Conservation (phyloP, 78 protist species). For the Pigoraptor vietnamica region DNA sequence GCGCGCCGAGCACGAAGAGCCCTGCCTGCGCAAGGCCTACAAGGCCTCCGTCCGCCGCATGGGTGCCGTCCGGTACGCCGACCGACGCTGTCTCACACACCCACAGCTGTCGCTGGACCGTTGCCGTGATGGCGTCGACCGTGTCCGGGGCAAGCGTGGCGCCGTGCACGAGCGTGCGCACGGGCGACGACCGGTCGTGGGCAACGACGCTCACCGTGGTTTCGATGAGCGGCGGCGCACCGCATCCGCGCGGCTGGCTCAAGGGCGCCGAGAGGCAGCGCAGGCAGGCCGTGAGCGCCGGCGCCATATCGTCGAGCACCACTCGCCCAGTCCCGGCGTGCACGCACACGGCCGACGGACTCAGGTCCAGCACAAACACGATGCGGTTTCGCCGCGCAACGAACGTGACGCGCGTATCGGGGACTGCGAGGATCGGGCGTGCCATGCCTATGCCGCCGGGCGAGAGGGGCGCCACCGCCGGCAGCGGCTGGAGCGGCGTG, state of each 20-base stretch:
- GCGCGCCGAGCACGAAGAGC: neutral
- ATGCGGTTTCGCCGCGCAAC: neutral
- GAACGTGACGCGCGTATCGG: neutral
- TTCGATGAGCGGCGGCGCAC: neutral
- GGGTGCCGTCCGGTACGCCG: too few species aligned
- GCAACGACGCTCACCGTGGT: neutral
- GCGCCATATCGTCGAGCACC: neutral
- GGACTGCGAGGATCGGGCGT: neutral
- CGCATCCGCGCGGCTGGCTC: neutral
- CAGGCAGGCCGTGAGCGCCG: neutral
- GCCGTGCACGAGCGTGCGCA: neutral
- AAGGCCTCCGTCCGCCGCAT: neutral
- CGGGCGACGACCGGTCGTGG: neutral
- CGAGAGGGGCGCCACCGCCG: too few species aligned
- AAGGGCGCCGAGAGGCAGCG: neutral
- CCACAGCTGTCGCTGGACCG: neutral
- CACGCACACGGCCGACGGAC: neutral
- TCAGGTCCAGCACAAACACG: neutral
- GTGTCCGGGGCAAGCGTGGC: neutral
- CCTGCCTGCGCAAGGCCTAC: neutral
- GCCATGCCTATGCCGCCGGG: too few species aligned
- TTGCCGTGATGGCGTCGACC: neutral
- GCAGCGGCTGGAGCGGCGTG: too few species aligned
- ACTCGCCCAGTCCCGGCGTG: neutral
- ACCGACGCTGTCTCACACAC: neutral